Evolutionary conservation across 2,329 filamentous ascomycete species (phyloP).

Genomic region (Ambrosiella xylebori): DNA sequence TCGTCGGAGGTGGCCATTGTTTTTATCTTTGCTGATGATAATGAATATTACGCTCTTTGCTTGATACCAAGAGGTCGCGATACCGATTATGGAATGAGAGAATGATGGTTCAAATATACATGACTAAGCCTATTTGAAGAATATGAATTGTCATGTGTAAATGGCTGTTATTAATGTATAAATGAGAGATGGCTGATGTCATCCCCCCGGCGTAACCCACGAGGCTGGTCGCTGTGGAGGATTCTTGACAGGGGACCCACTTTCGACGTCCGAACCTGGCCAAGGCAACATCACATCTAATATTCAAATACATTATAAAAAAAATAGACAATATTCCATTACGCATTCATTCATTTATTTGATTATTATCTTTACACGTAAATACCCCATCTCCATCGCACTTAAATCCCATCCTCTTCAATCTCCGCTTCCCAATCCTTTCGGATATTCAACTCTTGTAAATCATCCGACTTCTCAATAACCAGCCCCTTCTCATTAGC

Average conservation of each 20-base stretch:
- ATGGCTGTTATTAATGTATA: too few species aligned
- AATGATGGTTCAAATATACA: too few species aligned
- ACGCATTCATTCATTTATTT: background rate
- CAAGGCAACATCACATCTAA: background rate
- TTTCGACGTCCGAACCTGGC: background rate
- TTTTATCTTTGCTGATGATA: too few species aligned
- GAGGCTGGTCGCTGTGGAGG: background rate
- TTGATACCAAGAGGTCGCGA: too few species aligned
- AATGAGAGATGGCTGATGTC: background rate
- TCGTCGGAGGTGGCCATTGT: too few species aligned
- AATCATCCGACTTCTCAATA: constrained; percentile 45
- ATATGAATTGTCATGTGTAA: too few species aligned
- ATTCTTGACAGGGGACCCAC: background rate
- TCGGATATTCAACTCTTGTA: constrained; percentile 42
- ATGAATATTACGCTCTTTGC: too few species aligned
- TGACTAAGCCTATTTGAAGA: too few species aligned
- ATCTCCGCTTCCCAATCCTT: constrained; percentile 46
- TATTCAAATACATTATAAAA: background rate
- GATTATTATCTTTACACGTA: constrained; percentile 1
- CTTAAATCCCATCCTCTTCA: constrained; percentile 29
- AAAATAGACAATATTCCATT: too few species aligned
- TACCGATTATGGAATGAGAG: too few species aligned
- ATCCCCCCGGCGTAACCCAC: background rate
- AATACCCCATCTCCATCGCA: constrained; percentile 23
- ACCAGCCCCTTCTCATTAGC: constrained; percentile 84